Conservation (phyloP, 768 basidiomycete genomes). For the Russula virescens region DNA sequence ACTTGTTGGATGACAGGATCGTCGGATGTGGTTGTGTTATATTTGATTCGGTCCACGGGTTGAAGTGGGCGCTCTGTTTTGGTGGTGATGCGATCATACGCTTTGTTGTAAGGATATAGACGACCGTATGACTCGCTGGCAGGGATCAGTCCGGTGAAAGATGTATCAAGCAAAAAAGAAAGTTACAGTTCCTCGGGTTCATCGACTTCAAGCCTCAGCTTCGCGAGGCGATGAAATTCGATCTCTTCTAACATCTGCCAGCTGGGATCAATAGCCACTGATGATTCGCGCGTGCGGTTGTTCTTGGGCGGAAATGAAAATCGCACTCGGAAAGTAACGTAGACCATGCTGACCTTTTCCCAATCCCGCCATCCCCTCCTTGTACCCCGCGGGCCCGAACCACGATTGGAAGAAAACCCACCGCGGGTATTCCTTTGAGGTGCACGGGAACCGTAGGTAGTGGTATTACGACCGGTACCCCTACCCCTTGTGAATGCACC, state of each 20-base stretch:
- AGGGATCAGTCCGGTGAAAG: constrained; percentile 4
- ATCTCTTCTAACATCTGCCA: constrained; percentile 98
- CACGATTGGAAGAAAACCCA: constrained; percentile 38
- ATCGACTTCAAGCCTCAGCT: constrained; percentile 91
- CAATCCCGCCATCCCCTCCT: constrained; percentile 86
- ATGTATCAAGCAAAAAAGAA: neutral
- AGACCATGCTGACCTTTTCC: constrained; percentile 65
- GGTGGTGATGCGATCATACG: constrained; percentile 92
- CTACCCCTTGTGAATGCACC: constrained; percentile 53
- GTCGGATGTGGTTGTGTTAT: constrained; percentile 96
- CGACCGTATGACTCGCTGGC: constrained; percentile 80
- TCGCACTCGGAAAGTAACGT: neutral
- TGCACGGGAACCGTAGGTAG: constrained; percentile 39
- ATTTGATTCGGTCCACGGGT: constrained; percentile 89
- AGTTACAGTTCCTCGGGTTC: constrained; percentile 85
- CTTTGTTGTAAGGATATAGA: constrained; percentile 87
- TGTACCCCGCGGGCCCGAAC: constrained; percentile 46
- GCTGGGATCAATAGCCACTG: constrained; percentile 84
- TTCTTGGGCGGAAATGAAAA: constrained; percentile 39
- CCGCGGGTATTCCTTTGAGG: constrained; percentile 42
- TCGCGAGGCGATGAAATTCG: constrained; percentile 87
- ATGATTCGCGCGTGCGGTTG: constrained; percentile 83
- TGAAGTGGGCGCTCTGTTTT: constrained; percentile 89
- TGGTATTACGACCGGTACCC: constrained; percentile 33
- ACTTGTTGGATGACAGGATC: constrained; percentile 95